These are phyloP conservation scores for Rhizodiscina lignyota DNA, from an alignment of 495 filamentous ascomycete genomes.

Conservation along the genomic window DNA sequence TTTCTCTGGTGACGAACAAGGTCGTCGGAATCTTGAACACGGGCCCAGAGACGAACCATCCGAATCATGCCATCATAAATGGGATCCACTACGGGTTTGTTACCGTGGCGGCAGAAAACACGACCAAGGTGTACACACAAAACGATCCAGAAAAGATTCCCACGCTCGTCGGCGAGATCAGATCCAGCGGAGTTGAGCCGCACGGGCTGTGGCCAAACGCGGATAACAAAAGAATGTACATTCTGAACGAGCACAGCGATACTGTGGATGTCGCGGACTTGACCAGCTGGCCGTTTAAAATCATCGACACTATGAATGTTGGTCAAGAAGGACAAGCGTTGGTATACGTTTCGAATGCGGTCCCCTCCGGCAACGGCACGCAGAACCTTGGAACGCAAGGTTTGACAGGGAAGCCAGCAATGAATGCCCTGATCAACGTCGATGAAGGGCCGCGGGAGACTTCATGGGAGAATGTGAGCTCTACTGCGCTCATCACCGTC, in stretches of 20 bases:
- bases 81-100: slow-evolving; percentile 10
- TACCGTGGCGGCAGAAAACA: slow-evolving; percentile 9
- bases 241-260: slow-evolving; percentile 15
- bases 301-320: slow-evolving; percentile 10
- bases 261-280: slow-evolving; percentile 12
- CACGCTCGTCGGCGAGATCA: slow-evolving; percentile 3
- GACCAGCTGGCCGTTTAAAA: neutral
- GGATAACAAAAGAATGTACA: slow-evolving; percentile 13
- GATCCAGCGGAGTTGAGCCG: slow-evolving; percentile 10
- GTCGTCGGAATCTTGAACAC: slow-evolving; percentile 11
- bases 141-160: slow-evolving; percentile 2
- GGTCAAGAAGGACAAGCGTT: slow-evolving; percentile 13
- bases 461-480: too few species aligned
- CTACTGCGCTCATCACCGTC: slow-evolving; percentile 9
- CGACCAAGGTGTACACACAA: slow-evolving; percentile 9
- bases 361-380: slow-evolving; percentile 7
- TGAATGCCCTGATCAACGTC: slow-evolving; percentile 7
- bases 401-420: slow-evolving; percentile 1
- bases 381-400: slow-evolving; percentile 12
- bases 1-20: slow-evolving; percentile 1
- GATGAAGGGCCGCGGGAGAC: neutral
- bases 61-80: slow-evolving; percentile 10
- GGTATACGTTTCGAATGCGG: slow-evolving; percentile 11
- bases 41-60: slow-evolving; percentile 12
- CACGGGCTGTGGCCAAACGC: slow-evolving; percentile 13